phyloP scores from a whole-genome alignment of 768 basidiomycete genomes.

The Macrolepiota dolichaula region DNA sequence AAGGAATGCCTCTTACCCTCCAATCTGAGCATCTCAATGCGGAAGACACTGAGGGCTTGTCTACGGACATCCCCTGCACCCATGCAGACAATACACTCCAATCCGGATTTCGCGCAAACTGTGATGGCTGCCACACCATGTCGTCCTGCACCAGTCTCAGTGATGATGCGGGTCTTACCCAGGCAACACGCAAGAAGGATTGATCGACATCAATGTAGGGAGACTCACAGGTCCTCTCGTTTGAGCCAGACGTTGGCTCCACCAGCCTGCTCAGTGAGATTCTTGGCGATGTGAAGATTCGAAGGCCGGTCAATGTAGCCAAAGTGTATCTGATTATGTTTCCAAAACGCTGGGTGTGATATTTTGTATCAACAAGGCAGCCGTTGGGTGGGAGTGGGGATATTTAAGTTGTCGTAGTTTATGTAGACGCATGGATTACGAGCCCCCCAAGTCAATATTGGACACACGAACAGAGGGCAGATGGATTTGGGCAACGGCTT shows the following conservation, averaged over 20 bases:
- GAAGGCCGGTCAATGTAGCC: constrained; percentile 96
- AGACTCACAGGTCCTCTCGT: constrained; percentile 80
- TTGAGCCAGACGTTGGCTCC: constrained; percentile 99
- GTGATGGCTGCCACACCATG: constrained; percentile 99
- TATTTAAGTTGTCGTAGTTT: too few species aligned
- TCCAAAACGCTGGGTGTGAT: too few species aligned
- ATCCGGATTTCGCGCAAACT: constrained; percentile 92
- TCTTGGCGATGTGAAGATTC: constrained; percentile 86
- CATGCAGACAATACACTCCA: constrained; percentile 98
- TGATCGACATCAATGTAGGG: constrained; percentile 21
- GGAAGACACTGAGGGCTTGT: constrained; percentile 96
- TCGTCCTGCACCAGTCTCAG: constrained; percentile 98
- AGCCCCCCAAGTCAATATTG: too few species aligned
- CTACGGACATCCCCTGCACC: constrained; percentile 95
- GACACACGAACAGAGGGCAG: too few species aligned
- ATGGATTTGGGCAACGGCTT: too few species aligned
- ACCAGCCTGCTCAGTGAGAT: constrained; percentile 83
- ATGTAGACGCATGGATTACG: too few species aligned
- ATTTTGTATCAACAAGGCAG: too few species aligned
- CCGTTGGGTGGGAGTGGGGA: too few species aligned
- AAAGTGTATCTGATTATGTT: too few species aligned
- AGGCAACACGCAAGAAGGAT: constrained; percentile 89
- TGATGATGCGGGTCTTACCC: constrained; percentile 96
- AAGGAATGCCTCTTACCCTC: constrained; percentile 73
- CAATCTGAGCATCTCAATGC: constrained; percentile 95